Evolutionary conservation across 1,284 basidiomycete genomes (phyloP).

Genomic region (Naganishia sp.): DNA sequence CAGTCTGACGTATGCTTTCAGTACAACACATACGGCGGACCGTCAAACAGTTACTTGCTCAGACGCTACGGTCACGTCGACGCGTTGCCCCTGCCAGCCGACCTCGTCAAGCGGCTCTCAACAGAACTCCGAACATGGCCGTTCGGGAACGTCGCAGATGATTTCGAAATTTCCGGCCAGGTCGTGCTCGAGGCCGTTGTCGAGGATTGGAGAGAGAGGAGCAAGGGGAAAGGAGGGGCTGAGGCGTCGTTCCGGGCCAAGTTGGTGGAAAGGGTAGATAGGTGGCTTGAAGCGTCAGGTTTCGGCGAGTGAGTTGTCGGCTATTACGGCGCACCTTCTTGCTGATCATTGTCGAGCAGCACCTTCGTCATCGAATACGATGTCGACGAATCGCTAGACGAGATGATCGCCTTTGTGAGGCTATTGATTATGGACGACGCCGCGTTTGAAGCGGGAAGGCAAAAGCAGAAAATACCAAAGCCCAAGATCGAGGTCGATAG

Average conservation of each 20-base stretch:
- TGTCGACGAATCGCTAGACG: slow-evolving; percentile 63
- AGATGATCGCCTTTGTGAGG: slow-evolving; percentile 69
- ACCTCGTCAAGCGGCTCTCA: slow-evolving; percentile 36
- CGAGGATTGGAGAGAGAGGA: slow-evolving; percentile 33
- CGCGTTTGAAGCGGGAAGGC: slow-evolving; percentile 67
- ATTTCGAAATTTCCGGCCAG: slow-evolving; percentile 81
- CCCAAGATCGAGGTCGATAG: slow-evolving; percentile 61
- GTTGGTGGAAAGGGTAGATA: slow-evolving; percentile 71
- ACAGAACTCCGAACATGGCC: slow-evolving; percentile 39
- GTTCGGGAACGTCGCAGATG: slow-evolving; percentile 77
- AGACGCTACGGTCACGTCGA: slow-evolving; percentile 94
- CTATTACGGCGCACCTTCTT: neutral
- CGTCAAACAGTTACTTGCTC: slow-evolving; percentile 90
- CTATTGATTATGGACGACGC: slow-evolving; percentile 64
- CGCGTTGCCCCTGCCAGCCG: slow-evolving; percentile 61
- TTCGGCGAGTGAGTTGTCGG: slow-evolving; percentile 75
- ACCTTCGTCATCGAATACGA: slow-evolving; percentile 67
- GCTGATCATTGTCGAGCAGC: slow-evolving; percentile 21
- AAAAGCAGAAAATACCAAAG: slow-evolving; percentile 77
- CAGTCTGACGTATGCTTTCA: slow-evolving; percentile 43
- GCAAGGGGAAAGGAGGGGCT: slow-evolving; percentile 8
- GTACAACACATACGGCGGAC: slow-evolving; percentile 96
- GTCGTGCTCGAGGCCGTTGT: slow-evolving; percentile 63
- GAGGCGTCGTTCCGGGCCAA: slow-evolving; percentile 29
- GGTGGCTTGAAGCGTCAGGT: slow-evolving; percentile 79